Base-by-base conservation (phyloP, 768 basidiomycete species). In the Pluteus cervinus region DNA sequence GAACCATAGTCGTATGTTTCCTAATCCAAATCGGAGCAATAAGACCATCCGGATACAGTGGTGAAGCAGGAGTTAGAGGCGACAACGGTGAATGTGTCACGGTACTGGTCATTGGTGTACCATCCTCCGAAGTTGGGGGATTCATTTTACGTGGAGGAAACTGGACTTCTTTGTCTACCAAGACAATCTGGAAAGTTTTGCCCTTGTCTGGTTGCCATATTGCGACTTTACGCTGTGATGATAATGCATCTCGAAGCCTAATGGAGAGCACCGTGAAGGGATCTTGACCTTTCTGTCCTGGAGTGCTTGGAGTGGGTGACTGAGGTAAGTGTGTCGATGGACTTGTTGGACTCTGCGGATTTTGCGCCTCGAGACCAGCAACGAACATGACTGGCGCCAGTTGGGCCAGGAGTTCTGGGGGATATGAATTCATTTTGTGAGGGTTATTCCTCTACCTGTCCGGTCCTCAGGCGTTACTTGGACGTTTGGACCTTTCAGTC, bases 11-110 rank as follows among this genome's bases (percentile, higher is more conserved):
- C 0, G 87, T 87, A 52, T 99, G 96, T 60, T 98, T 99, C 29
- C 92, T 75, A 23, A 98, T 80, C 96, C 96, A 99, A 55, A 98
- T 90, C 1, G 96, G 96, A 3, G 96, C 91, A 37, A 99, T 90
- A 37, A 99, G 63, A 0, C 96, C 96, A 54, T 99, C 96, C 0
- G 96, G 96, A 57, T 90, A 76, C 7, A 96, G 66, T 0, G 96
- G 94, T 0, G 92, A 96, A 1, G 84, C 71, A 0, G 84, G 82
- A 0, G 87, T 87, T 26, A 97, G 63, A 0, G 96, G 96, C 0
- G 92, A 97, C n/a, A 98, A 69, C 0, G 92, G 92, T 0, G 94
- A 98, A 60, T 90, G 92, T n/a, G n/a, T n/a, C n/a, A n/a, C n/a
- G n/a, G n/a, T n/a, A n/a, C n/a, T n/a, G n/a, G n/a, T n/a, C n/a